Evolutionary conservation across 495 filamentous ascomycete genomes (phyloP), one percentile per base, ranked within the genome.

Genomic region (Beverwykella pulmonaria): DNA sequence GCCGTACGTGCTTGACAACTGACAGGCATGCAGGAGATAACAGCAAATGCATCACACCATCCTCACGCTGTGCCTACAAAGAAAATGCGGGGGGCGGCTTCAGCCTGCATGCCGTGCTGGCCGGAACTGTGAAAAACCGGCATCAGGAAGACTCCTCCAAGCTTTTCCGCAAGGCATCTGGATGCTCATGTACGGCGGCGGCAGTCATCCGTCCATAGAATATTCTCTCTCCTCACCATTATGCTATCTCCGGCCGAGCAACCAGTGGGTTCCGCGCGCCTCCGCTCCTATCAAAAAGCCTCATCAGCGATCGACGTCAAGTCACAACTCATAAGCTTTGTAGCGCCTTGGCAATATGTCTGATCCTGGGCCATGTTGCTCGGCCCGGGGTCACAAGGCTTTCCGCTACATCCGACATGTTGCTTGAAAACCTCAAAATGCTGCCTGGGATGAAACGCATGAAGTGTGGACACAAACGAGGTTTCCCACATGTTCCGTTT

Each of bases 231-330:
- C 17, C 17, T 44, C 9, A 3, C 39, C 8, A 15, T 44, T 14
- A 2, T 9, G 39, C 39, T 44, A 12, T 44, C 9, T 44, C 39
- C 39, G 17, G 39, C 39, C 39, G 39, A 44, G 39, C 39, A 4
- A 44, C 2, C 39, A 44, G 39, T 14, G 17, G 12, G 17, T 41
- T 57, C 32, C 54, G 36, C 32, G n/a, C 9, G 20, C 17, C 54
- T 57, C 54, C 30, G 54, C 39, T 44, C 54, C 25, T 55, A 20
- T 55, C 52, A 23, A 22, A 34, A 26, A 44, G 15, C 20, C 49
- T 22, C 62, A 65, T 53, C 57, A 39, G 5, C 44, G 62, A 65
- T 65, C 62, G 54, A 65, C 46, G 62, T 47, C 27, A 14, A 26
- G 30, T 46, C 32, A 7, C 41, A 58, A 32, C 34, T 59, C 62